phyloP scores from a whole-genome alignment of 2,329 filamentous ascomycete genomes.

The Remersonia thermophila region DNA sequence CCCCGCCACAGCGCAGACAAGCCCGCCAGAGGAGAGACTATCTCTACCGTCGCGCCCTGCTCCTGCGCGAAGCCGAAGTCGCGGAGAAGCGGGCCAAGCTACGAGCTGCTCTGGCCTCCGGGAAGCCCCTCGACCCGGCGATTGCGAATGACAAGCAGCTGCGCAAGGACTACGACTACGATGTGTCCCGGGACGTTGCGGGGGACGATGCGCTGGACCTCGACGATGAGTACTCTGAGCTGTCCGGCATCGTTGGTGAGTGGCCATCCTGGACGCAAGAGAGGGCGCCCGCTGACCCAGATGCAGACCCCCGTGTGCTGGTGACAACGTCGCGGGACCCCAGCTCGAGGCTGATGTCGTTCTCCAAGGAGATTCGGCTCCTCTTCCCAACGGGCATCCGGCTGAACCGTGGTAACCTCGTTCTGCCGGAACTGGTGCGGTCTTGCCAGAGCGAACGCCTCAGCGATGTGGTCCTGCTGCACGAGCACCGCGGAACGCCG shows the following conservation, averaged over 20 bases:
- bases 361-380: conserved; percentile 60
- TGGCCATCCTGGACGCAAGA: background rate
- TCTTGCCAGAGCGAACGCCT: conserved; percentile 72
- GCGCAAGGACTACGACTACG: conserved; percentile 83
- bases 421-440: conserved; percentile 72
- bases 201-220: conserved; percentile 59
- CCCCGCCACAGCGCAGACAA: conserved; percentile 47
- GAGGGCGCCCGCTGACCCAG: background rate
- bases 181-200: conserved; percentile 65
- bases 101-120: conserved; percentile 74
- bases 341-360: conserved; percentile 70
- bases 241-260: conserved; percentile 80
- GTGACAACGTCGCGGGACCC: conserved; percentile 87
- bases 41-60: conserved; percentile 78
- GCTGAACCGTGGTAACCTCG: conserved; percentile 80
- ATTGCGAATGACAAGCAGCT: conserved; percentile 80
- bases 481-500: conserved; percentile 67
- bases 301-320: conserved; percentile 53
- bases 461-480: conserved; percentile 73
- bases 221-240: conserved; percentile 80
- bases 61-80: conserved; percentile 82
- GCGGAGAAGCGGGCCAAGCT: conserved; percentile 82
- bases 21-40: conserved; percentile 73
- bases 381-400: conserved; percentile 18
- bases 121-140: conserved; percentile 68